Conservation (phyloP, 2,329 filamentous ascomycete species). For the Fusarium napiforme region DNA sequence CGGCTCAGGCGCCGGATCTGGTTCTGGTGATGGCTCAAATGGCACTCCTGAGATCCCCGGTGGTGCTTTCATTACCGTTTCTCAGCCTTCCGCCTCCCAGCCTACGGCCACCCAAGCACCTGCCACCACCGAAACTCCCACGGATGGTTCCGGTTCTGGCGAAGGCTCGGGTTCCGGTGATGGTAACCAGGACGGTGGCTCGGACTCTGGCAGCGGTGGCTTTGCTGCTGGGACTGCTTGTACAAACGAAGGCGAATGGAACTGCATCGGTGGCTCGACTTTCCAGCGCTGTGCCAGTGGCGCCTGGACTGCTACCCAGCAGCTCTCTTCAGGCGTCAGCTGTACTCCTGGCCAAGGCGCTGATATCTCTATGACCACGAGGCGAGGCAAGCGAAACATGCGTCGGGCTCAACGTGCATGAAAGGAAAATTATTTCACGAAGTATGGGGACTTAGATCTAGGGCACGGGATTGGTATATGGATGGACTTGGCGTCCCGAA, state of each 20-base stretch:
- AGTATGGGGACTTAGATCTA: too few species aligned
- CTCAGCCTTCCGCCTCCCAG: conserved; percentile 10
- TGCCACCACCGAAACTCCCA: background rate
- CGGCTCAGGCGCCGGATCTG: background rate
- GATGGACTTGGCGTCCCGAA: too few species aligned
- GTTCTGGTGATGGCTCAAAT: background rate
- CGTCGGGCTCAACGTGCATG: too few species aligned
- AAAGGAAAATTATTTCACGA: too few species aligned
- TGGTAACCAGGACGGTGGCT: rapidly evolving
- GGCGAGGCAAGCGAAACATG: too few species aligned
- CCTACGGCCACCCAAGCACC: conserved; percentile 33
- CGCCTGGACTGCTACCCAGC: too few species aligned
- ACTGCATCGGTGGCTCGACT: conserved; percentile 61
- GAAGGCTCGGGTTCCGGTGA: background rate
- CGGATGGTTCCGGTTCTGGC: background rate
- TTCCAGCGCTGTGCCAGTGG: conserved; percentile 68
- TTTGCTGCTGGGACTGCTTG: conserved; percentile 58
- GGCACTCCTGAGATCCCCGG: conserved; percentile 42
- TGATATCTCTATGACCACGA: too few species aligned
- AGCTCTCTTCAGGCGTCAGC: too few species aligned
- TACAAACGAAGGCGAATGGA: conserved; percentile 61
- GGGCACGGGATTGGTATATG: too few species aligned
- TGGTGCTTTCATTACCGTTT: conserved; percentile 55
- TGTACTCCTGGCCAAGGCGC: too few species aligned
- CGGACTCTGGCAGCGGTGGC: conserved; percentile 35